Evolutionary conservation across 2,329 filamentous ascomycete genomes (phyloP).

Genomic region (Mollisia scopiformis): DNA sequence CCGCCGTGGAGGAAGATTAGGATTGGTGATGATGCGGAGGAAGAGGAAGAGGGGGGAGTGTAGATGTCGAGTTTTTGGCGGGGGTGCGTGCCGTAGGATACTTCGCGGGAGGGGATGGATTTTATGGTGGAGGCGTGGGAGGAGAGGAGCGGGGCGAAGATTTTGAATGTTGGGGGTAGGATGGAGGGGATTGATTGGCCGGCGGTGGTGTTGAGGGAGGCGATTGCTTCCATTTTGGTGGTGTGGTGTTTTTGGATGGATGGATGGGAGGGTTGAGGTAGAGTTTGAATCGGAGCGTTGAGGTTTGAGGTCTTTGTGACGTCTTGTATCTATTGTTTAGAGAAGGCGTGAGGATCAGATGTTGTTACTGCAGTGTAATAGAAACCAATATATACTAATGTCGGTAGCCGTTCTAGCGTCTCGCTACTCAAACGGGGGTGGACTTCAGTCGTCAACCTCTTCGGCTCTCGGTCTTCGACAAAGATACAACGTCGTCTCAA

Average conservation of each 20-base stretch:
- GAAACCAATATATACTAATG: too few species aligned
- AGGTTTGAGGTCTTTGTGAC: background rate
- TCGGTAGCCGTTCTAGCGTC: background rate
- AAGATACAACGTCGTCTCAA: too few species aligned
- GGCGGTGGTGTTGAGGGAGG: slow-evolving; percentile 17
- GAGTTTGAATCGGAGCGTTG: background rate
- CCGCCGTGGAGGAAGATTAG: slow-evolving; percentile 36
- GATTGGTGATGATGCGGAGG: slow-evolving; percentile 25
- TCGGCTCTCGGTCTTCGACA: background rate
- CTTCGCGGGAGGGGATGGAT: slow-evolving; percentile 23
- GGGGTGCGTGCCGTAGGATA: slow-evolving; percentile 31
- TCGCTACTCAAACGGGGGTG: background rate
- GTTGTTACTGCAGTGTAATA: too few species aligned
- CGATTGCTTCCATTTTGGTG: slow-evolving; percentile 28
- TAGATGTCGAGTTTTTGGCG: slow-evolving; percentile 36
- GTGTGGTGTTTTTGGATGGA: background rate
- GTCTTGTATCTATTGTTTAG: background rate
- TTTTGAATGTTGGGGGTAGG: slow-evolving; percentile 29
- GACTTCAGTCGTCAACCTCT: background rate
- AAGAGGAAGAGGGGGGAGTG: slow-evolving; percentile 13
- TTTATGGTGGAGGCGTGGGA: slow-evolving; percentile 29
- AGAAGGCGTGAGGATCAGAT: background rate
- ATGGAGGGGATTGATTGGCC: slow-evolving; percentile 25
- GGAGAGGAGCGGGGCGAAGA: slow-evolving; percentile 29
- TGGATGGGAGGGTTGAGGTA: background rate